Evolutionary conservation across 2,329 filamentous ascomycete genomes (phyloP), one percentile per base, ranked within the genome.

Genomic region (Trichoderma sp.): DNA sequence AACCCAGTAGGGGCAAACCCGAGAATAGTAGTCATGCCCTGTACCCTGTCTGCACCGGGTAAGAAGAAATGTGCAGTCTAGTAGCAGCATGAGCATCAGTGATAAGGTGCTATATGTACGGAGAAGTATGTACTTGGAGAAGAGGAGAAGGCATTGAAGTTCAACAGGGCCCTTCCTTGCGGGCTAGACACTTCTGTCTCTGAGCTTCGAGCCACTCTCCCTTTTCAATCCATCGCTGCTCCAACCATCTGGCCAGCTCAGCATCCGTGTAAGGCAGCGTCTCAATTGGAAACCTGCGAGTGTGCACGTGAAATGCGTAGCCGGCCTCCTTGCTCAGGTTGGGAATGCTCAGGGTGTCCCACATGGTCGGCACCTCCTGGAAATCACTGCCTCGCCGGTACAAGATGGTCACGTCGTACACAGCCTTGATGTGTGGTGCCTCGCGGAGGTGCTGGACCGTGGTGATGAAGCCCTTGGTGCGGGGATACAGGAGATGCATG

Each of bases 401-500:
- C 65, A 85, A 85, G 74, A 88, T 85, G 3, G 86, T 85, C 64
- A 88, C 79, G 75, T 89, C 85, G 78, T 88, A 88, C 23, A 88
- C 84, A 9, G 86, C 86, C 75, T 83, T 85, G 61, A 88, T 80
- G 61, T 88, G 86, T 17, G 84, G 80, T 17, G 85, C 82, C 71
- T 82, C 81, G 59, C 86, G 80, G 67, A 91, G 80, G 71, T 88
- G 85, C 77, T 87, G 85, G 12, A 90, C 86, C 1, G 86, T 88
- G 32, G 87, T 84, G 62, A 90, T 82, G 77, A 91, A 91, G 65
- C 88, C 88, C 77, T 87, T 90, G 23, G 85, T 88, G 36, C 88
- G 84, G 26, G 88, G 88, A 75, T 89, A 90, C 20, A 91, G 83
- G 13, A 89, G 82, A 78, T 91, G 86, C 78, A 83, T 82, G 7